Evolutionary conservation across 208 protist species (phyloP).

Genomic region (Cochliopodium minus): DNA sequence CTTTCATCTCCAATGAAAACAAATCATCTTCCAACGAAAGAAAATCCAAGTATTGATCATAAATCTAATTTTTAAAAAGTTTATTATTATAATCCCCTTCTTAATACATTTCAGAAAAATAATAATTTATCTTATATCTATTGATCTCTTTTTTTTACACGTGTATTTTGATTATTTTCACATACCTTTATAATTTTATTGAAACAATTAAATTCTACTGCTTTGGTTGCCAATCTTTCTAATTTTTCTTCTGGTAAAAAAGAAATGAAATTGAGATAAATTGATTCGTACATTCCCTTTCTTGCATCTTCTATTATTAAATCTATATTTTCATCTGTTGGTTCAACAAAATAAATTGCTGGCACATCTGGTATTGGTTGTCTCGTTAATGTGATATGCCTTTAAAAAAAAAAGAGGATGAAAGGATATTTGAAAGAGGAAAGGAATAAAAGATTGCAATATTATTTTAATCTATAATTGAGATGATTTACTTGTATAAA

Average conservation of each 20-base stretch:
- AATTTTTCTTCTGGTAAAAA: neutral
- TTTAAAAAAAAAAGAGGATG: neutral
- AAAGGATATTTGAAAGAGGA: neutral
- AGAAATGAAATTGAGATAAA: neutral
- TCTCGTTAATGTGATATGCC: slow-evolving; percentile 33
- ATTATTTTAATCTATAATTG: neutral
- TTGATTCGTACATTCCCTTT: slow-evolving; percentile 19
- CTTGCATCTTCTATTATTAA: slow-evolving; percentile 31
- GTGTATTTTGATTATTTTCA: neutral
- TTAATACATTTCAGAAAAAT: neutral
- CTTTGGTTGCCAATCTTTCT: neutral
- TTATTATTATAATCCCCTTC: neutral
- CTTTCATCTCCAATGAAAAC: slow-evolving; percentile 29
- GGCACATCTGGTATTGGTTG: slow-evolving; percentile 50
- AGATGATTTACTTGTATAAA: slow-evolving; percentile 31
- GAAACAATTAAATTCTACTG: neutral
- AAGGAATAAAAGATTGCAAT: slow-evolving; percentile 6
- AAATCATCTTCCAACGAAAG: slow-evolving; percentile 41
- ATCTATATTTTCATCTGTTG: slow-evolving; percentile 44
- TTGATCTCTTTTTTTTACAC: neutral
- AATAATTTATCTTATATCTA: neutral
- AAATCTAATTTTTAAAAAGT: slow-evolving; percentile 20
- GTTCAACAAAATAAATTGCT: slow-evolving; percentile 57
- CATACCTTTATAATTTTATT: neutral
- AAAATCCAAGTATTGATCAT: slow-evolving; percentile 55